Base-by-base conservation (phyloP, 495 filamentous ascomycete genomes). In the Xylaria nigripes region DNA sequence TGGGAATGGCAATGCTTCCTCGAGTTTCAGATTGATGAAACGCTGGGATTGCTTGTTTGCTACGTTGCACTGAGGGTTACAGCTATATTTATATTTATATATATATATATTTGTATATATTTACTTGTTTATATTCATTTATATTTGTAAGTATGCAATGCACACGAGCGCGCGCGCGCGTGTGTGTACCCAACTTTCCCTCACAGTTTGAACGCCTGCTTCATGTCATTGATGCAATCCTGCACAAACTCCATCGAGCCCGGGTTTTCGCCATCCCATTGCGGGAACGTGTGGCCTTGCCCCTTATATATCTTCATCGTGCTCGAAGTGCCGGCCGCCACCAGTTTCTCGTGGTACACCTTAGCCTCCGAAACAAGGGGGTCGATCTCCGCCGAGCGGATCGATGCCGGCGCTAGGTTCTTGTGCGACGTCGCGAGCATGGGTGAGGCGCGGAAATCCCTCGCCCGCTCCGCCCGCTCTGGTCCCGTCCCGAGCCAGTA, bases 241-340 rank as follows among this genome's bases (percentile, higher is more conserved):
- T 54, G 48, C 10, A 71, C 60, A 51, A 64, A 71, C 38, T 68
- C 64, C 25, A 59, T 67, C 9, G 65, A 59, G 2, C 54, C 56
- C 1, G 68, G 61, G 21, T 65, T 64, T 42, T 44, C 45, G 15
- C 63, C 69, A 43, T 70, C 66, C 69, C 67, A 70, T 10, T 70
- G 68, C 19, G 55, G 57, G 50, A 72, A 72, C 2, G 69, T 67
- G 55, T 72, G 69, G 15, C 68, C 65, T 45, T 61, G 59, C 1
- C 69, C 69, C 53, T 67, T 60, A 40, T 72, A 72, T 25, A 72
- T 53, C 52, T 68, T 70, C 13, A 70, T 46, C 19, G 55, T 65
- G 48, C 69, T 72, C 29, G 53, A 48, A 2, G 63, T 69, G 1
- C 69, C 69, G 8, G 63, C 67, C 12, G 56, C 60, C 6, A 27